phyloP scores from a whole-genome alignment of 371 early-diverging fungal genomes.

The Catenaria anguillulae region DNA sequence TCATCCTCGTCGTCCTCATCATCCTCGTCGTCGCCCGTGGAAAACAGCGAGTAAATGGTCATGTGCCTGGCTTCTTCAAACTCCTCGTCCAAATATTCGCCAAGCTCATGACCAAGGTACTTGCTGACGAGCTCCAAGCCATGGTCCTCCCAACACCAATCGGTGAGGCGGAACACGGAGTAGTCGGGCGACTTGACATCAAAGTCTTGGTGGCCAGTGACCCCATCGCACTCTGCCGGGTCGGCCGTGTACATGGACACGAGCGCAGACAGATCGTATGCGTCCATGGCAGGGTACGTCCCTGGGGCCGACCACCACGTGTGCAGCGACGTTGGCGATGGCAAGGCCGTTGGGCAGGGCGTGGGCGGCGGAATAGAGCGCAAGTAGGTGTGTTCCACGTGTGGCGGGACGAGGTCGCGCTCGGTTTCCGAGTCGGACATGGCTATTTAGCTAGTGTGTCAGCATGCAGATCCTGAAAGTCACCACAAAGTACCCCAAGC shows the following conservation, averaged over 20 bases:
- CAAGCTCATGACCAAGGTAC: constrained; percentile 34
- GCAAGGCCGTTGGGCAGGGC: too few relatives aligned
- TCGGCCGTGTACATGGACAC: neutral
- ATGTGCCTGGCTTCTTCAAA: constrained; percentile 41
- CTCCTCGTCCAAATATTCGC: constrained; percentile 42
- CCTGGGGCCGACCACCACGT: neutral
- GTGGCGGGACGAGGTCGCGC: neutral
- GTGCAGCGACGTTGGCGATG: too few relatives aligned
- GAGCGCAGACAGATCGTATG: neutral
- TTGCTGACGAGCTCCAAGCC: constrained; percentile 44
- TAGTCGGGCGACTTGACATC: constrained; percentile 22
- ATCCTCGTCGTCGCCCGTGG: neutral
- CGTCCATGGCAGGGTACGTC: neutral
- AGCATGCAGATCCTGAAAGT: too few relatives aligned
- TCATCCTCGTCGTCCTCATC: neutral
- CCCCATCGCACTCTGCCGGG: neutral
- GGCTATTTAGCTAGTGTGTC: too few relatives aligned
- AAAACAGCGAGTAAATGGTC: constrained; percentile 35
- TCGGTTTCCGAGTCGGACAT: neutral
- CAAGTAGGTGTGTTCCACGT: neutral
- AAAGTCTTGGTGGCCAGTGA: constrained; percentile 19
- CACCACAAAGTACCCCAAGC: too few relatives aligned
- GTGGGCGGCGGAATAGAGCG: neutral
- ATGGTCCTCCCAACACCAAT: constrained; percentile 54
- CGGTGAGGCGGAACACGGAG: constrained; percentile 36